Conservation (phyloP, 805 yeast genomes). For the Metschnikowia picachoensis region DNA sequence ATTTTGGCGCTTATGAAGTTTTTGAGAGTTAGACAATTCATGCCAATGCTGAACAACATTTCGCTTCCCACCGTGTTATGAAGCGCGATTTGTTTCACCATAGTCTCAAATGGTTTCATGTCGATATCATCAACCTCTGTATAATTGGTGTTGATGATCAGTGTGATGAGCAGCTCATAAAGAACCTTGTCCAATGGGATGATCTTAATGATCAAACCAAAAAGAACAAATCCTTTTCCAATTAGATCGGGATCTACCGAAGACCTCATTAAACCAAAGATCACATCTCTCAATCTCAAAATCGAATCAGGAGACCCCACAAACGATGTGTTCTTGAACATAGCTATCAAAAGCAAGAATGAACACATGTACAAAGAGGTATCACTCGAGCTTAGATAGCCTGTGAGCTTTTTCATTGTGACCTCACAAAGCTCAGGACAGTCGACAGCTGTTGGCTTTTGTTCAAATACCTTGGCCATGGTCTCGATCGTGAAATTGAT, state of each 20-base stretch:
- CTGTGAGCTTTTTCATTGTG: slow-evolving; percentile 19
- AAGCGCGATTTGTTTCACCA: slow-evolving; percentile 11
- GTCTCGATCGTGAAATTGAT: slow-evolving; percentile 25
- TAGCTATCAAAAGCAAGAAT: slow-evolving; percentile 18
- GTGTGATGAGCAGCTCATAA: slow-evolving; percentile 7
- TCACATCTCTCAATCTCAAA: slow-evolving; percentile 1
- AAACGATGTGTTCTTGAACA: slow-evolving; percentile 5
- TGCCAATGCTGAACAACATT: slow-evolving; percentile 5
- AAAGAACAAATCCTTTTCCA: slow-evolving; percentile 8
- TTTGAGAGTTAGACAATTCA: slow-evolving; percentile 16
- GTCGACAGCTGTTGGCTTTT: slow-evolving; percentile 12
- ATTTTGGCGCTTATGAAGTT: slow-evolving; percentile 28
- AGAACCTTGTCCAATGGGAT: slow-evolving; percentile 8
- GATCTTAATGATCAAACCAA: slow-evolving; percentile 10
- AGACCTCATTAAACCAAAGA: slow-evolving; percentile 8
- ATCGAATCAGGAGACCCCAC: slow-evolving; percentile 1
- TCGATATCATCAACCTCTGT: slow-evolving; percentile 19
- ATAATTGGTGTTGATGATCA: slow-evolving; percentile 17
- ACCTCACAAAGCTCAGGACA: slow-evolving; percentile 14
- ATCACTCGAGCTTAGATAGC: slow-evolving; percentile 27
- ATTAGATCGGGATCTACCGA: slow-evolving; percentile 12
- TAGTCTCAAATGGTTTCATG: slow-evolving; percentile 15
- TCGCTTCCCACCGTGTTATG: slow-evolving; percentile 6
- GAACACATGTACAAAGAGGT: slow-evolving; percentile 23
- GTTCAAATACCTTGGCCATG: slow-evolving; percentile 18